phyloP scores from a whole-genome alignment of 371 early-diverging fungal genomes.

The Vairimorpha ceranae region DNA sequence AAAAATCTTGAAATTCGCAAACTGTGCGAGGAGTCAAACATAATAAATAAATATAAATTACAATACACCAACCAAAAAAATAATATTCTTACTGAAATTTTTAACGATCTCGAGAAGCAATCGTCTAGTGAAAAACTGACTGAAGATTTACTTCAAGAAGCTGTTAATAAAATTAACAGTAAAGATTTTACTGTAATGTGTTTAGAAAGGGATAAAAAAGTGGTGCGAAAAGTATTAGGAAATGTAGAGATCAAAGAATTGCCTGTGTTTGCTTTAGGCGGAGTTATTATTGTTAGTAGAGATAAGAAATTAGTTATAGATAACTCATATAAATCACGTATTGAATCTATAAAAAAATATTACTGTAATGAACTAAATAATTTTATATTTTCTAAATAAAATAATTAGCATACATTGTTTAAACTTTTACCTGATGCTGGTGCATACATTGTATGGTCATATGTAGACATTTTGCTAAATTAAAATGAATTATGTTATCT shows the following conservation, averaged over 20 bases:
- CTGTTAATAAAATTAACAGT: conserved; percentile 38
- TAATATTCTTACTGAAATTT: conserved; percentile 35
- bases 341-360: conserved; percentile 6
- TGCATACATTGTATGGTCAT: too few relatives aligned
- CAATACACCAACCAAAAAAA: conserved; percentile 41
- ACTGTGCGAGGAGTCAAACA: conserved; percentile 38
- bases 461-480: too few relatives aligned
- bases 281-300: conserved; percentile 51
- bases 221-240: conserved; percentile 5
- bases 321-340: conserved; percentile 56
- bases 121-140: conserved; percentile 11
- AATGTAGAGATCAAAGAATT: conserved; percentile 37
- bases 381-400: background rate
- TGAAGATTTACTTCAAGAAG: conserved; percentile 27
- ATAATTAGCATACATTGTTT: too few relatives aligned
- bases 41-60: conserved; percentile 47
- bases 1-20: conserved; percentile 48
- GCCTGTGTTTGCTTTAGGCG: conserved; percentile 43
- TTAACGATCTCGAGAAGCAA: conserved; percentile 15
- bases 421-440: too few relatives aligned
- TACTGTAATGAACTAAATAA: background rate
- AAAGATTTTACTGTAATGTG: conserved; percentile 24
- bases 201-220: conserved; percentile 19
- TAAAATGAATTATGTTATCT: too few relatives aligned
- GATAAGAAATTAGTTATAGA: conserved; percentile 55